Base-by-base conservation (phyloP, 2,329 filamentous ascomycete species). In the Talaromyces amestolkiae region DNA sequence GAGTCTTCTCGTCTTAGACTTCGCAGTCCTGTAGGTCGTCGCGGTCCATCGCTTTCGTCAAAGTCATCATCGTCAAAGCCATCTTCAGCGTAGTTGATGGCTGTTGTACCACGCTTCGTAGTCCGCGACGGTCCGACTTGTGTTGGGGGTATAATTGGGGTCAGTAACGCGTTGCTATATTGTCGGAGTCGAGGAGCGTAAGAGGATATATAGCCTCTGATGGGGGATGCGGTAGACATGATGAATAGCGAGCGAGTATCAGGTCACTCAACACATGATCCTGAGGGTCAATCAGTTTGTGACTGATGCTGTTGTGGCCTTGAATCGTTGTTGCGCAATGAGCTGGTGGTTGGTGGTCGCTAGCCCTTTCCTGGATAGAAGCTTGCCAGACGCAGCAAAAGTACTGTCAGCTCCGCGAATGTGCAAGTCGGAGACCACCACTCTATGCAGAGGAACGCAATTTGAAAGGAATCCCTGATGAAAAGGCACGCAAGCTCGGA, bases 61-160 rank as follows among this genome's bases (percentile, higher is more conserved):
- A 83, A 84, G 73, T 94, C 82, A 45, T 83, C 82, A 68, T 89
- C 93, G 70, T 97, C 94, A 74, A 90, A 96, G 56, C 93, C 93
- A 76, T 98, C 94, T 76, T 99, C 95, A 27, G 95, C 94, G 75
- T 99, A 99, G 81, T 97, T 99, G 80, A 98, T 95, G 69, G 94
- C 91, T 39, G 92, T 95, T 1, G 95, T 98, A 65, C 95, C 95
- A 78, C 95, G 90, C 82, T 99, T 98, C 9, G 95, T 98, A n/a
- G 91, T 96, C 75, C 94, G 88, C 72, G 91, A 81, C 45, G 89
- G 86, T 27, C 87, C 89, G 65, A 83, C 83, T 70, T 89, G 85
- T 68, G 87, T 88, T 64, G 86, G 85, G 68, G 90, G 91, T 68
- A 94, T 86, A 68, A 95, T 88, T 41, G 94, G 93, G 27, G 91